Conservation (phyloP, 2,329 filamentous ascomycete genomes). For the Stachybotrys elegans region DNA sequence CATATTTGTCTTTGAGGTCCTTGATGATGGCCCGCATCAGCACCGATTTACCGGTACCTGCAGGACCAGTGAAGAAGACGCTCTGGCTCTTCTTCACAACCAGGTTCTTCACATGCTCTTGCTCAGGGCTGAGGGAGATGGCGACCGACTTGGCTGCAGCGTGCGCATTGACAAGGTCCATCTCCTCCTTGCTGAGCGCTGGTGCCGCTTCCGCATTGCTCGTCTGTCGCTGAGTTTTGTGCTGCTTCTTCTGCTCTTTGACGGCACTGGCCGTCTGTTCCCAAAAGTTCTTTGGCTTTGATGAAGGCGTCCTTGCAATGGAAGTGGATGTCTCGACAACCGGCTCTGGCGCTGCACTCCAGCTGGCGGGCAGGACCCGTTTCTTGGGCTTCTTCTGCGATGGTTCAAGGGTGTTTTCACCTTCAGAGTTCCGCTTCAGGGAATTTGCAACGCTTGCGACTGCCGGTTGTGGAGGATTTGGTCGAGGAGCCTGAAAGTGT, state of each 20-base stretch:
- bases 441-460: no score
- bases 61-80: slow-evolving; percentile 96
- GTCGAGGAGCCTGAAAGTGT: slow-evolving; percentile 35
- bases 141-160: slow-evolving; percentile 37
- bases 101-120: slow-evolving; percentile 75
- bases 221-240: slow-evolving; percentile 51
- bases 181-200: slow-evolving; percentile 27
- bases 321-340: slow-evolving; percentile 31
- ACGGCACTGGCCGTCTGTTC: slow-evolving; percentile 19
- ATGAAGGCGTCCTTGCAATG: slow-evolving; percentile 21
- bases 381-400: slow-evolving; percentile 47
- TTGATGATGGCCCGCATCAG: slow-evolving; percentile 88
- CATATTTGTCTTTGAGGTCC: slow-evolving; percentile 71
- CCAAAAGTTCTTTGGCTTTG: slow-evolving; percentile 18
- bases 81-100: slow-evolving; percentile 78
- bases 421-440: slow-evolving; percentile 38
- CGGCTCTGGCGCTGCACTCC: slow-evolving; percentile 30
- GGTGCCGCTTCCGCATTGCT: slow-evolving; percentile 33
- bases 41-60: slow-evolving; percentile 95
- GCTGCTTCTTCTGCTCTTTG: slow-evolving; percentile 68
- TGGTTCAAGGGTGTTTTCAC: slow-evolving; percentile 17
- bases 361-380: slow-evolving; percentile 52
- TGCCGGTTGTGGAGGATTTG: slow-evolving; percentile 11
- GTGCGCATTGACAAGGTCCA: slow-evolving; percentile 29
- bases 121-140: slow-evolving; percentile 78